Base-by-base conservation (phyloP, 176 grass and related monocot genomes). In the Ananas comosus region DNA sequence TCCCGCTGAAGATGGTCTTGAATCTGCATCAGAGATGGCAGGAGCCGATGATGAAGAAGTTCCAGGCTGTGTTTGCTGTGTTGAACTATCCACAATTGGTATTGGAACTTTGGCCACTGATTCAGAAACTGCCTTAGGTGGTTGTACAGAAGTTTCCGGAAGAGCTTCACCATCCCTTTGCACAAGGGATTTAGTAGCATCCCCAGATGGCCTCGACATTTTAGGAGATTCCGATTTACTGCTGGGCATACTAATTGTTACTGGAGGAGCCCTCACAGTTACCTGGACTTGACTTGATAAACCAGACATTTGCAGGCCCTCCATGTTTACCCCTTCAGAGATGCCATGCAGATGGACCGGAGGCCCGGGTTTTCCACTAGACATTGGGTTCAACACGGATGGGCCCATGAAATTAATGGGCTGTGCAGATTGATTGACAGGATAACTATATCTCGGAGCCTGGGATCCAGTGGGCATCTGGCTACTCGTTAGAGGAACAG, bases 401-500 rank as follows among this genome's bases (percentile, higher is more conserved):
- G 67, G 56, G 49, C 76, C 85, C n/a, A 77, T 69, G 61, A 78
- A 93, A 48, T 71, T 51, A 21, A 85, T 59, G 1, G 74, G 14
- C 51, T 81, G 77, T 47, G 67, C 76, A 50, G 64, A 82, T 59
- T 93, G 84, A 76, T 50, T 58, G 51, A 87, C 64, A 25, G 77
- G 63, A 65, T 80, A 93, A 63, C 74, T 70, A 76, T 67, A 90
- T 49, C 80, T 74, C 64, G 78, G 78, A 69, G 71, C 69, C 2
- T 89, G 87, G 59, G 94, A 82, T 61, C 69, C 84, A 47, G 69
- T 72, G 56, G 86, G 74, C 81, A 93, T 72, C 64, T 91, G 82
- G 54, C 70, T 82, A 75, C 71, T 88, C 8, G 79, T 65, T 24
- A 71, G 50, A 70, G 83, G 82, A 51, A 84, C 54, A 51, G 73